Percentiles rank a stretch among this genome's conserved stretches.
Evolutionary conservation across 805 yeast species (phyloP).

Genomic region (Soucietia sequanensis): DNA sequence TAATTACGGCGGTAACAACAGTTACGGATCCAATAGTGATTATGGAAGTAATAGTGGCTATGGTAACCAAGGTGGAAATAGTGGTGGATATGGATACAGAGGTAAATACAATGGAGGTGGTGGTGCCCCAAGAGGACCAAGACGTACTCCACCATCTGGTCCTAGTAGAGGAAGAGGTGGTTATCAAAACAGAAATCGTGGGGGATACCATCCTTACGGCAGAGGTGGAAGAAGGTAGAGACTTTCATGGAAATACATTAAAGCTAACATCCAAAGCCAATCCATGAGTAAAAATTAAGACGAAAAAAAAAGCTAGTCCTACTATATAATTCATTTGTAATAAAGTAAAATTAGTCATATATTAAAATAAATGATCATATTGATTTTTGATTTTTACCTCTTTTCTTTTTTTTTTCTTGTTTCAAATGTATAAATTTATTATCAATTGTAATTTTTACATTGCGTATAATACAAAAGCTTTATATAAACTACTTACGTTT

Average conservation of each 20-base stretch:
- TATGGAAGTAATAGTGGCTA: conserved; percentile 15
- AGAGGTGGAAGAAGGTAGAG: conserved; percentile 35
- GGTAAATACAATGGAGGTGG: no score
- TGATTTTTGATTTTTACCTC: no score
- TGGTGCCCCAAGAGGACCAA: conserved; percentile 57
- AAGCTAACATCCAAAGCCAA: no score
- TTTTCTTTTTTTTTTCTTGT: no score
- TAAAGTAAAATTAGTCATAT: no score
- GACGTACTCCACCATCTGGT: conserved; percentile 38
- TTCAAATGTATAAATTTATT: no score
- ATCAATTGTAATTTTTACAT: no score
- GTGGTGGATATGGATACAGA: neutral
- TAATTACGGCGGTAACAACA: conserved; percentile 14
- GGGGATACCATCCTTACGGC: conserved; percentile 46
- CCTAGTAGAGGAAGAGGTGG: conserved; percentile 32
- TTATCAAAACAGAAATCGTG: conserved; percentile 24
- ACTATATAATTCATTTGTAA: no score
- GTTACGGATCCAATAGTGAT: conserved; percentile 11
- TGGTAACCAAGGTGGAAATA: conserved; percentile 21
- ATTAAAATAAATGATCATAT: no score
- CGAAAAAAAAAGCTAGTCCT: neutral
- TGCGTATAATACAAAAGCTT: no score
- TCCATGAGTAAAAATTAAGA: neutral
- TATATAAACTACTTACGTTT: conserved; percentile 24
- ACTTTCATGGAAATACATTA: neutral